Evolutionary conservation across 2,329 filamentous ascomycete genomes (phyloP).

Genomic region (Exophiala calicioides): DNA sequence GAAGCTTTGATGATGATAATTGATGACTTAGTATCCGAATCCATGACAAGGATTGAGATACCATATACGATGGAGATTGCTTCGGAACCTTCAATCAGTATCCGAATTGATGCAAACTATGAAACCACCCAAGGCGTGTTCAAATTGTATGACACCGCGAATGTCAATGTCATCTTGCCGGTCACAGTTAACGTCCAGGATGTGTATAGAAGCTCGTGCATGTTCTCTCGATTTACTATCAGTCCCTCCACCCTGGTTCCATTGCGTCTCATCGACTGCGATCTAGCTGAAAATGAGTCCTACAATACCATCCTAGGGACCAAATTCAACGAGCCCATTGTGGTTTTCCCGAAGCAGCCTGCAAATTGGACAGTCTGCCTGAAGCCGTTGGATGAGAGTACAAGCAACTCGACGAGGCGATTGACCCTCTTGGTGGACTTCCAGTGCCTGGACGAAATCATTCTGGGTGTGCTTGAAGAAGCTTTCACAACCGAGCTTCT

Average conservation of each 20-base stretch:
- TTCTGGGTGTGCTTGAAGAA: constrained; percentile 52
- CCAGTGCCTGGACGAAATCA: constrained; percentile 73
- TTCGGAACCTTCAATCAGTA: constrained; percentile 59
- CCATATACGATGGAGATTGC: constrained; percentile 81
- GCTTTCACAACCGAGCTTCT: constrained; percentile 51
- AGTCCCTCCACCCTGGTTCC: constrained; percentile 77
- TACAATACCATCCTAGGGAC: constrained; percentile 58
- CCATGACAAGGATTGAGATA: constrained; percentile 54
- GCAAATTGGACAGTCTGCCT: constrained; percentile 53
- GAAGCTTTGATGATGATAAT: constrained; percentile 22
- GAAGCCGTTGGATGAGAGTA: constrained; percentile 10
- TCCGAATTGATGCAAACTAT: constrained; percentile 76
- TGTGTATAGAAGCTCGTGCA: constrained; percentile 77
- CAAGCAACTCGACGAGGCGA: constrained; percentile 3
- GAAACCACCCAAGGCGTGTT: constrained; percentile 67
- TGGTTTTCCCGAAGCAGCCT: constrained; percentile 79
- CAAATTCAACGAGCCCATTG: constrained; percentile 47
- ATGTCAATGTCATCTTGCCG: constrained; percentile 72
- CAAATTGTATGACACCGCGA: constrained; percentile 62
- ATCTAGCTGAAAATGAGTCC: constrained; percentile 67
- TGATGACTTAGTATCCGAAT: constrained; percentile 25
- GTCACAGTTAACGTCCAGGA: constrained; percentile 97
- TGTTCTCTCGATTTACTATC: constrained; percentile 90
- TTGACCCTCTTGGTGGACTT: constrained; percentile 69
- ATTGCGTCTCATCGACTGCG: constrained; percentile 69